Conservation (phyloP, 805 yeast species). For the Monosporozyma solicola region DNA sequence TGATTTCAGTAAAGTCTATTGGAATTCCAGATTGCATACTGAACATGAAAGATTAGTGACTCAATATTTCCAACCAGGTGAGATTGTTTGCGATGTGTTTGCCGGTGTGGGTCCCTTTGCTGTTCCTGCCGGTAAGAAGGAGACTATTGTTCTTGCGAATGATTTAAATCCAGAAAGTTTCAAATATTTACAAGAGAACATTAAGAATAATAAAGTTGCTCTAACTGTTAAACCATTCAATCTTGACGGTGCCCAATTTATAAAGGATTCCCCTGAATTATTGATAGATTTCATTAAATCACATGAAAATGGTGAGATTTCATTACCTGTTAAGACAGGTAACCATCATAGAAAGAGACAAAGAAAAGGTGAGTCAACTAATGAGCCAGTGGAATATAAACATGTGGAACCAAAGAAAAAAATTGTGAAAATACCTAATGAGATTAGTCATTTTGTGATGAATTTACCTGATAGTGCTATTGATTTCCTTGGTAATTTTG, state of each 20-base stretch:
- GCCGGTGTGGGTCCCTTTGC: slow-evolving; percentile 99
- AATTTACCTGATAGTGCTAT: slow-evolving; percentile 91
- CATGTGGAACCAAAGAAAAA: slow-evolving; percentile 39
- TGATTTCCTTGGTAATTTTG: slow-evolving; percentile 66
- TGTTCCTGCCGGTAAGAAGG: slow-evolving; percentile 86
- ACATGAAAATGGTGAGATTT: slow-evolving; percentile 30
- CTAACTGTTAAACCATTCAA: slow-evolving; percentile 55
- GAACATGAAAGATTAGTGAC: slow-evolving; percentile 80
- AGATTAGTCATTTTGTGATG: slow-evolving; percentile 71
- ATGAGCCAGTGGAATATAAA: slow-evolving; percentile 13
- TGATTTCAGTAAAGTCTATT: slow-evolving; percentile 89
- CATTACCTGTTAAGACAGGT: slow-evolving; percentile 23
- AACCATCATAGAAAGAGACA: slow-evolving; percentile 31
- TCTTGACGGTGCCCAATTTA: slow-evolving; percentile 77
- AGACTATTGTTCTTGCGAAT: slow-evolving; percentile 75
- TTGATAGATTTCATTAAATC: slow-evolving; percentile 38
- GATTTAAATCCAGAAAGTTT: slow-evolving; percentile 87
- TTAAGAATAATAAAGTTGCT: slow-evolving; percentile 51
- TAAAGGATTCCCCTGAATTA: slow-evolving; percentile 46
- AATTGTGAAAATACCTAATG: slow-evolving; percentile 17
- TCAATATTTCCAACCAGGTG: slow-evolving; percentile 47
- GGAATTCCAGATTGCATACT: slow-evolving; percentile 92
- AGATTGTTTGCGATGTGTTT: slow-evolving; percentile 87
- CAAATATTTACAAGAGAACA: slow-evolving; percentile 59
- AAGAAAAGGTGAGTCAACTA: slow-evolving; percentile 18